phyloP scores from a whole-genome alignment of 2,329 filamentous ascomycete genomes.

The Myriosclerotinia scirpicola region DNA sequence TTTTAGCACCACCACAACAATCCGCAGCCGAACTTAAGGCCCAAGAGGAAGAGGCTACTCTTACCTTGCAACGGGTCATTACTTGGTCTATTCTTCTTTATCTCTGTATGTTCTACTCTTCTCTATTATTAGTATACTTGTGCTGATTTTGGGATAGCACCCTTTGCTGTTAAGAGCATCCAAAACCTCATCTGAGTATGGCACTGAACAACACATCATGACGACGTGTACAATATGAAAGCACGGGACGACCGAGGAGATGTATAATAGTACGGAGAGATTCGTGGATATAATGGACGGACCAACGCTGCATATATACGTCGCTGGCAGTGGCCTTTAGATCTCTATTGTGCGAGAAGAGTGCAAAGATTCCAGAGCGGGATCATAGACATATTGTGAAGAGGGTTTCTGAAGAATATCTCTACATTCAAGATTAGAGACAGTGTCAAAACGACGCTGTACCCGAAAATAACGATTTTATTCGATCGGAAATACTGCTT shows the following conservation, averaged over 20 bases:
- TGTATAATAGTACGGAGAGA: neutral
- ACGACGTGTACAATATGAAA: slow-evolving; percentile 22
- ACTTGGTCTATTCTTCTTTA: slow-evolving; percentile 69
- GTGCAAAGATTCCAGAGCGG: neutral
- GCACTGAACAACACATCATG: slow-evolving; percentile 7
- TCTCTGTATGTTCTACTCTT: slow-evolving; percentile 59
- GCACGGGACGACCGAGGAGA: neutral
- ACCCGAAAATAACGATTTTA: neutral
- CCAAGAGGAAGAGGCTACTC: slow-evolving; percentile 66
- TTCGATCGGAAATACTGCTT: neutral
- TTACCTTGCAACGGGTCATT: slow-evolving; percentile 66
- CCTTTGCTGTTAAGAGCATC: slow-evolving; percentile 55
- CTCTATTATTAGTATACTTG: slow-evolving; percentile 5
- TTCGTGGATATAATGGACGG: neutral
- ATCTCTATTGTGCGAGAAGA: slow-evolving; percentile 1
- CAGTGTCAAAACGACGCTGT: neutral
- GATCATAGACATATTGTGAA: neutral
- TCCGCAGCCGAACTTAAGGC: slow-evolving; percentile 68
- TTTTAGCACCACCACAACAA: slow-evolving; percentile 62
- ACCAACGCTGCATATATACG: slow-evolving; percentile 2
- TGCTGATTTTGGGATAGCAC: slow-evolving; percentile 44
- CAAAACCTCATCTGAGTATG: slow-evolving; percentile 49
- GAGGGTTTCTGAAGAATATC: neutral
- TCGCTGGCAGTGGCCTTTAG: neutral
- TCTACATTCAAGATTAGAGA: neutral